phyloP scores from a whole-genome alignment of 306 rosid species.

The Inga oerstediana region DNA sequence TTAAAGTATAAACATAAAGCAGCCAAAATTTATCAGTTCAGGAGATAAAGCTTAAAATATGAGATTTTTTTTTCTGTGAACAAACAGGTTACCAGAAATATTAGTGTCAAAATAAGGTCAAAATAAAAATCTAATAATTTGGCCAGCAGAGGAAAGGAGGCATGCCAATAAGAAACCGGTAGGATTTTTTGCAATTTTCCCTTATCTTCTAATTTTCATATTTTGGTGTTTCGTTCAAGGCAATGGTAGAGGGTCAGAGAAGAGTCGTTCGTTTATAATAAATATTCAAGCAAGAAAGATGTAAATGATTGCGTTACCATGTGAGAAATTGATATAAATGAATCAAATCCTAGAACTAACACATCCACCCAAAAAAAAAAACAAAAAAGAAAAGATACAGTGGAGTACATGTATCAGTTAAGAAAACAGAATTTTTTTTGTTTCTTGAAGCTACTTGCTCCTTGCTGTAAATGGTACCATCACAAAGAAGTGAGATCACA shows the following conservation, averaged over 20 bases:
- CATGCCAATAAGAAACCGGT: slow-evolving; percentile 22
- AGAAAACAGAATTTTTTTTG: neutral
- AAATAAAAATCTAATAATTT: neutral
- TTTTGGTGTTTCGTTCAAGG: neutral
- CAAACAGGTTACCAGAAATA: neutral
- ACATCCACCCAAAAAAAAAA: too few relatives aligned
- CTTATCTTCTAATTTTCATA: neutral
- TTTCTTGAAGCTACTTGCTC: neutral
- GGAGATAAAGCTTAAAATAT: neutral
- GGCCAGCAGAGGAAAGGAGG: neutral
- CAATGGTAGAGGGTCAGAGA: neutral
- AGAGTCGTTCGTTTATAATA: neutral
- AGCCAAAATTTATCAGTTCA: slow-evolving; percentile 8
- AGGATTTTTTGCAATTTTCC: neutral
- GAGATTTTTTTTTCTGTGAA: neutral
- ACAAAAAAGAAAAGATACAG: neutral
- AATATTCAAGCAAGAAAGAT: neutral
- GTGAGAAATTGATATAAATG: neutral
- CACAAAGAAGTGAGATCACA: neutral
- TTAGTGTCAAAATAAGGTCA: neutral
- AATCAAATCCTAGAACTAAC: neutral
- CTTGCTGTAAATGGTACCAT: neutral
- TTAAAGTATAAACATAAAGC: slow-evolving; percentile 14
- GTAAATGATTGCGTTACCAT: neutral
- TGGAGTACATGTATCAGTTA: neutral